A percentile compares a stretch with the other conserved stretches of the same genome.
Evolutionary conservation across 176 grass and related monocot species (phyloP).

Genomic region (Avena eriantha): DNA sequence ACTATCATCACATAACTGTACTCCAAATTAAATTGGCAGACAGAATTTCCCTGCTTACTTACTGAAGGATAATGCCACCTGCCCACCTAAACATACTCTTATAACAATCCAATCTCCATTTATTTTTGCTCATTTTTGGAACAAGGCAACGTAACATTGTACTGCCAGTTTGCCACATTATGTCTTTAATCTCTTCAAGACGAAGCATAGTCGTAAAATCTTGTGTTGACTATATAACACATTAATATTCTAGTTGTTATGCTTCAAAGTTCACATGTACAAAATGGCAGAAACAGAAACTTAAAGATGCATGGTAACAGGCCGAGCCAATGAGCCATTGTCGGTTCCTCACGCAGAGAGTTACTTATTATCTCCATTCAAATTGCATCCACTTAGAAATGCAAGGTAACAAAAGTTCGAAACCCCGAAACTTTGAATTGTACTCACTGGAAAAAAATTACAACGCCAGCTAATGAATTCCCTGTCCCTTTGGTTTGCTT

Average conservation of each 20-base stretch:
- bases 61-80: conserved; percentile 7
- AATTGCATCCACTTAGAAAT: not conserved
- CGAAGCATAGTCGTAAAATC: not conserved
- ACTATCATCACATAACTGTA: not conserved
- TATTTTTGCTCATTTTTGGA: not conserved
- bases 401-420: not conserved
- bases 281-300: not conserved
- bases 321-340: not conserved
- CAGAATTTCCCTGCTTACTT: not conserved
- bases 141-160: not conserved
- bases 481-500: not conserved
- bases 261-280: not conserved
- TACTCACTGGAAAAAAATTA: not conserved
- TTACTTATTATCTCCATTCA: conserved; percentile 3
- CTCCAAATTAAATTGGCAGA: not conserved
- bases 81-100: not conserved
- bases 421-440: not conserved
- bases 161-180: not conserved
- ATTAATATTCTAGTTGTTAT: not conserved
- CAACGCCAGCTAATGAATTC: not conserved
- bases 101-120: not conserved
- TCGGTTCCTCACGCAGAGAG: not conserved
- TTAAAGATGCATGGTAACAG: not conserved
- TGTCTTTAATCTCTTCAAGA: conserved; percentile 19
- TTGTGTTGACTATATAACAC: not conserved